Evolutionary conservation across 768 basidiomycete species (phyloP).

Genomic region (Xerocomus brunneocitrinus): DNA sequence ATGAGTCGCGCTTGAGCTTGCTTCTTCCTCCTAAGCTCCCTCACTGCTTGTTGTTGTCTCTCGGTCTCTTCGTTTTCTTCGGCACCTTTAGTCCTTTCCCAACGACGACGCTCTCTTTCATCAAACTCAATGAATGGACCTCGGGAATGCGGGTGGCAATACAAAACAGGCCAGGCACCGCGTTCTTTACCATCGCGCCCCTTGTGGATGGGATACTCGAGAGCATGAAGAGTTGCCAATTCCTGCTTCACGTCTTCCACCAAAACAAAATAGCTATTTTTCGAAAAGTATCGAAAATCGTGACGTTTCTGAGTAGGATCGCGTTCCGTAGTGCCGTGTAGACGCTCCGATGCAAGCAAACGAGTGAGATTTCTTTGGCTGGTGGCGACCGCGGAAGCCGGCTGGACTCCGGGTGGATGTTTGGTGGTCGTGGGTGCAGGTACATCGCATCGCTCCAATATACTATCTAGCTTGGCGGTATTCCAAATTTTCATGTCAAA

Average conservation of each 20-base stretch:
- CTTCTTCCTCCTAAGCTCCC: slow-evolving; percentile 26
- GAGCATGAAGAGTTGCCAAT: slow-evolving; percentile 76
- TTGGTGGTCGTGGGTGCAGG: slow-evolving; percentile 27
- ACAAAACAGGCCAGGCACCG: slow-evolving; percentile 77
- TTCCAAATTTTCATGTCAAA: slow-evolving; percentile 89
- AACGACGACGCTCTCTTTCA: slow-evolving; percentile 63
- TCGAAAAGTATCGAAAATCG: slow-evolving; percentile 83
- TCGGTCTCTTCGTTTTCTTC: slow-evolving; percentile 37
- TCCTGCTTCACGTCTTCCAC: slow-evolving; percentile 88
- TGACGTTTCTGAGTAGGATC: slow-evolving; percentile 86
- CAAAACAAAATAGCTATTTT: slow-evolving; percentile 72
- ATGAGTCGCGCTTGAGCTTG: slow-evolving; percentile 26
- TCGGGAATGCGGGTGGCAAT: slow-evolving; percentile 69
- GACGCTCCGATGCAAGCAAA: slow-evolving; percentile 74
- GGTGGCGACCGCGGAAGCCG: slow-evolving; percentile 27
- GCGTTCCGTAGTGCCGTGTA: slow-evolving; percentile 83
- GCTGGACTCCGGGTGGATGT: slow-evolving; percentile 26
- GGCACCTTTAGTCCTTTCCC: slow-evolving; percentile 50
- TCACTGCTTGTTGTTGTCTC: slow-evolving; percentile 22
- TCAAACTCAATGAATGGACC: slow-evolving; percentile 76
- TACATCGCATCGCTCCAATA: slow-evolving; percentile 61
- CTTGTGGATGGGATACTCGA: slow-evolving; percentile 68
- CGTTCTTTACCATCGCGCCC: slow-evolving; percentile 48
- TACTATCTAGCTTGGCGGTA: slow-evolving; percentile 63
- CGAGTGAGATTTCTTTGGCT: slow-evolving; percentile 51